Percentiles rank a stretch among this genome's conserved stretches.
phyloP scores from a whole-genome alignment of 139 green algal genomes.

The Chlorella sp. region DNA sequence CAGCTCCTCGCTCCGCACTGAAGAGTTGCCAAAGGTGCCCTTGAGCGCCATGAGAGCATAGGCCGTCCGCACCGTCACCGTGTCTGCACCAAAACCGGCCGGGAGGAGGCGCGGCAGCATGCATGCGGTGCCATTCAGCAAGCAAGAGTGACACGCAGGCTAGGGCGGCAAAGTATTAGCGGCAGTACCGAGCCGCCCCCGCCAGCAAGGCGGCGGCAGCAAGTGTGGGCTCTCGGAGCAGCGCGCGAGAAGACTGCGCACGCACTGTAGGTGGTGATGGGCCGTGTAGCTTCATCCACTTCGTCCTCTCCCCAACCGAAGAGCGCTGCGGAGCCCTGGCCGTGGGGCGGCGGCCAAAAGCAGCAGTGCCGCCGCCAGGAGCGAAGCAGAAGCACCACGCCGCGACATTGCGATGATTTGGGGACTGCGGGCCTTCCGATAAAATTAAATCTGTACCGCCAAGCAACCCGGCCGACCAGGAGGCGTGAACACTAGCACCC shows the following conservation, averaged over 20 bases:
- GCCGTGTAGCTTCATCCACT: neutral
- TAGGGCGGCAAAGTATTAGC: neutral
- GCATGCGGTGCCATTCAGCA: neutral
- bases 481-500: too few species aligned
- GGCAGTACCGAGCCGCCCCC: neutral
- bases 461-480: too few species aligned
- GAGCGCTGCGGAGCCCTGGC: neutral
- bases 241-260: neutral
- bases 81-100: neutral
- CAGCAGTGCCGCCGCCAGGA: neutral
- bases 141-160: neutral
- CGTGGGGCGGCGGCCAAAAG: neutral
- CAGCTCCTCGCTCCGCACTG: neutral
- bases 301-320: neutral
- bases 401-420: too few species aligned
- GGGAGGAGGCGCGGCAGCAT: neutral
- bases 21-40: neutral
- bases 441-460: too few species aligned
- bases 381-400: neutral
- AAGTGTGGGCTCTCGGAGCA: neutral
- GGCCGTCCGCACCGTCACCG: neutral
- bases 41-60: neutral
- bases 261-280: slow-evolving; percentile 1
- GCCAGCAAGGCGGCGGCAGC: neutral
- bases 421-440: too few species aligned